Conservation (phyloP, 305 asterid species). For the Striga hermonthica region DNA sequence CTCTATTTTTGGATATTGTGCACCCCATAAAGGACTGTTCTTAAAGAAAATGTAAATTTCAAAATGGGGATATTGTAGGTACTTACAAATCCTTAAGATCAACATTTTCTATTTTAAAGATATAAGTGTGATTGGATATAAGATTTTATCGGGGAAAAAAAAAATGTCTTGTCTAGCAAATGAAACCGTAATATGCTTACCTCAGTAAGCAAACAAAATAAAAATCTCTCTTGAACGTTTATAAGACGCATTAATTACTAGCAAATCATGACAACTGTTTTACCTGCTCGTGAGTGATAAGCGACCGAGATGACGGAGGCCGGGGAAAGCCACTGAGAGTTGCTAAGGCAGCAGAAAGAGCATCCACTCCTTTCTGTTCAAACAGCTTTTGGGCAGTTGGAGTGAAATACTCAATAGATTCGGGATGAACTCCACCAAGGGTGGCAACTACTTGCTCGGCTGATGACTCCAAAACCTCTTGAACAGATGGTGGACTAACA, state of each 20-base stretch:
- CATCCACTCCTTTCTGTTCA: slow-evolving; percentile 58
- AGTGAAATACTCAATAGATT: slow-evolving; percentile 74
- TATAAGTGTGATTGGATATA: no score
- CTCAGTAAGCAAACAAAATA: background rate
- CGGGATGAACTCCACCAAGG: slow-evolving; percentile 80
- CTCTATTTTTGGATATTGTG: no score
- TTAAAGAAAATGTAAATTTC: no score
- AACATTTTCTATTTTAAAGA: no score
- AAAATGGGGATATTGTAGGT: no score
- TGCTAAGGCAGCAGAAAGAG: slow-evolving; percentile 82
- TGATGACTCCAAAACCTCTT: slow-evolving; percentile 85
- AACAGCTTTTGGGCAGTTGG: slow-evolving; percentile 70
- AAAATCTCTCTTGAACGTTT: background rate
- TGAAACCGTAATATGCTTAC: background rate
- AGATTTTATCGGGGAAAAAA: no score
- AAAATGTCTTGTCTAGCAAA: background rate
- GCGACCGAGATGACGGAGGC: slow-evolving; percentile 85
- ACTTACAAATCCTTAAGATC: no score
- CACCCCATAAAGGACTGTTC: no score
- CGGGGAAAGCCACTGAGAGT: slow-evolving; percentile 75
- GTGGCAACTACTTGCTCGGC: slow-evolving; percentile 89
- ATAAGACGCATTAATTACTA: background rate
- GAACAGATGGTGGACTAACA: slow-evolving; percentile 71
- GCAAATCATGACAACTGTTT: background rate
- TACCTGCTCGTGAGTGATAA: slow-evolving; percentile 79